Base-by-base conservation (phyloP, 768 basidiomycete genomes). In the Rhizopogon rudus region DNA sequence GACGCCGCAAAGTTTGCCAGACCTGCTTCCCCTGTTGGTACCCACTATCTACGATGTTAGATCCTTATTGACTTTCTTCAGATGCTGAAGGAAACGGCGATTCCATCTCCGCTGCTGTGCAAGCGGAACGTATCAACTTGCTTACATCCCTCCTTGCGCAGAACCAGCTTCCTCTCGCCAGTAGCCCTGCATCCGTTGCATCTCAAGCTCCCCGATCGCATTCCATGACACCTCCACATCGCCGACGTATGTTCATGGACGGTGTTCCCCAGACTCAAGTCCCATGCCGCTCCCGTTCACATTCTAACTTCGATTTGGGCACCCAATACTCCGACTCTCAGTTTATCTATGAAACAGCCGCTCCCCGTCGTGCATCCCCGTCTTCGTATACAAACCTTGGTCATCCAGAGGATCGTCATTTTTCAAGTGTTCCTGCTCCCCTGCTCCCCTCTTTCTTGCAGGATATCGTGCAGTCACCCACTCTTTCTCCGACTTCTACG, bases 51-150 rank as follows among this genome's bases (percentile, higher is more conserved):
- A 40, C 29, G 12, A 46, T 53, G 8, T 54, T 56, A 44, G 33
- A 50, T 54, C 53, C 40, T 51, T 53, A 31, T 46, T 46, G 45
- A 37, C 51, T 45, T 22, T 53, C 43, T 44, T 17, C 57, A 91
- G 89, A 91, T 60, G 91, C 91, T 12, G 91, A 93, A 65, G 91
- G 91, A 1, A 92, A 93, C 61, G 88, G 89, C 3, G 91, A 93
- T 67, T 91, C 88, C 3, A 89, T 92, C 63, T 91, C 89, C 44
- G 80, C 86, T 39, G 87, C 88, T 22, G 89, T 92, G 42, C 91
- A 93, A 69, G 84, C 88, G 14, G 91, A 92, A 65, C 83, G 91
- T 52, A 91, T 93, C 60, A 84, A 86, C 25, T 76, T 92, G 17
- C 78, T 93, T 49, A 87, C 88, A 1, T 82, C 85, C 50, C 85